Percentiles rank a stretch among this genome's conserved stretches.
phyloP scores from a whole-genome alignment of 2,329 filamentous ascomycete species.

The Xylariaceae sp. region DNA sequence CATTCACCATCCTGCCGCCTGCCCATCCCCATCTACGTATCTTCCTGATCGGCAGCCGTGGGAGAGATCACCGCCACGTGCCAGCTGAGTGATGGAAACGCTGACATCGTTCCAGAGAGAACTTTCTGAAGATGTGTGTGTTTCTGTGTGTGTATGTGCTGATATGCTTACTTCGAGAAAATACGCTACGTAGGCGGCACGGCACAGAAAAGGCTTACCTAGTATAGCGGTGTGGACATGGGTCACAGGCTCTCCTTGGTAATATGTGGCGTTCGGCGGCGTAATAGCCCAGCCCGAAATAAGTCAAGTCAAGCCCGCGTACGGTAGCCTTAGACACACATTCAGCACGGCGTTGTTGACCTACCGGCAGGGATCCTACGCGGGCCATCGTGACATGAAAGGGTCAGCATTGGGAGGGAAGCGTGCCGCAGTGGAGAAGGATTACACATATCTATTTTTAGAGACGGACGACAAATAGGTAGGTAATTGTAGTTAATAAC shows the following conservation, averaged over 20 bases:
- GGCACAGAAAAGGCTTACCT: too few relatives aligned
- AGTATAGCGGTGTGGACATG: too few relatives aligned
- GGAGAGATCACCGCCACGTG: background rate
- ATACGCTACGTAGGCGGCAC: too few relatives aligned
- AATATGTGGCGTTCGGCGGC: background rate
- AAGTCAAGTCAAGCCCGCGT: background rate
- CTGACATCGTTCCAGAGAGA: background rate
- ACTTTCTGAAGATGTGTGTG: background rate
- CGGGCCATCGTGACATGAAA: background rate
- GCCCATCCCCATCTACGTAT: background rate
- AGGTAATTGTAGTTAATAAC: too few relatives aligned
- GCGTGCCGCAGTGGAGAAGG: background rate
- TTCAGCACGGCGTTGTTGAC: background rate
- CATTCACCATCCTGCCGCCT: too few relatives aligned
- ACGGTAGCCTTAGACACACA: too few relatives aligned
- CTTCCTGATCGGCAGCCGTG: background rate
- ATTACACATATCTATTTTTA: background rate
- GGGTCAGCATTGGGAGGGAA: background rate
- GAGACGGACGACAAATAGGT: background rate
- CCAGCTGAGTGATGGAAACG: background rate
- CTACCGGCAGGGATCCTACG: background rate
- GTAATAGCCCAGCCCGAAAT: background rate
- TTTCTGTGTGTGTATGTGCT: too few relatives aligned
- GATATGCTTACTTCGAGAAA: background rate
- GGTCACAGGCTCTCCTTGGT: too few relatives aligned